Evolutionary conservation across 805 yeast genomes (phyloP).

Genomic region (Kluyveromyces siamensis): DNA sequence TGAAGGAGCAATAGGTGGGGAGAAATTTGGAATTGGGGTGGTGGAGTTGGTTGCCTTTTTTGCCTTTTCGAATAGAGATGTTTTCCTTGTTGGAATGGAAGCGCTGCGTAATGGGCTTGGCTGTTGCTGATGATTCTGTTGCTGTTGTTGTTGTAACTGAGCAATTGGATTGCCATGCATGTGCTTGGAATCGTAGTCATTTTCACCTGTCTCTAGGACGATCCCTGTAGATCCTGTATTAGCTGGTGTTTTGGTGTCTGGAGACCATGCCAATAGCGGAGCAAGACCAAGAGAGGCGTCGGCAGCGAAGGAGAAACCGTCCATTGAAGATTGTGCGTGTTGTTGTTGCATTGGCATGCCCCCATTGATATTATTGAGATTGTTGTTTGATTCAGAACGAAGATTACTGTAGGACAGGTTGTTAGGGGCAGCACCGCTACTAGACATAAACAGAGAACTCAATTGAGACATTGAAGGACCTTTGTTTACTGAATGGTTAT

Average conservation of each 20-base stretch:
- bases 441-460: conserved; percentile 6
- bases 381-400: not conserved
- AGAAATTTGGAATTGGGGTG: not conserved
- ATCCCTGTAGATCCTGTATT: not conserved
- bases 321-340: conserved; percentile 4
- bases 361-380: not conserved
- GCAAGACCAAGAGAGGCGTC: conserved; percentile 76
- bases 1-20: not conserved
- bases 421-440: not conserved
- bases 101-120: not conserved
- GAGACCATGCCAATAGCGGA: conserved; percentile 44
- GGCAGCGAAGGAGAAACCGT: conserved; percentile 56
- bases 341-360: not conserved
- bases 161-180: conserved; percentile 2
- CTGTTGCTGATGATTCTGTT: not conserved
- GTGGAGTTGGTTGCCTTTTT: not conserved
- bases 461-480: conserved; percentile 12
- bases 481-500: not conserved
- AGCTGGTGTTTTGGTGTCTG: conserved; percentile 5
- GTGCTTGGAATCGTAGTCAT: conserved; percentile 6
- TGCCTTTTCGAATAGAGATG: not conserved
- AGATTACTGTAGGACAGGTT: conserved; percentile 1
- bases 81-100: not conserved
- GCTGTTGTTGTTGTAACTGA: conserved; percentile 3
- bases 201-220: conserved; percentile 1